Evolutionary conservation across 1,284 basidiomycete genomes (phyloP), one percentile per base, ranked within the genome.

Genomic region (Naganishia albida): DNA sequence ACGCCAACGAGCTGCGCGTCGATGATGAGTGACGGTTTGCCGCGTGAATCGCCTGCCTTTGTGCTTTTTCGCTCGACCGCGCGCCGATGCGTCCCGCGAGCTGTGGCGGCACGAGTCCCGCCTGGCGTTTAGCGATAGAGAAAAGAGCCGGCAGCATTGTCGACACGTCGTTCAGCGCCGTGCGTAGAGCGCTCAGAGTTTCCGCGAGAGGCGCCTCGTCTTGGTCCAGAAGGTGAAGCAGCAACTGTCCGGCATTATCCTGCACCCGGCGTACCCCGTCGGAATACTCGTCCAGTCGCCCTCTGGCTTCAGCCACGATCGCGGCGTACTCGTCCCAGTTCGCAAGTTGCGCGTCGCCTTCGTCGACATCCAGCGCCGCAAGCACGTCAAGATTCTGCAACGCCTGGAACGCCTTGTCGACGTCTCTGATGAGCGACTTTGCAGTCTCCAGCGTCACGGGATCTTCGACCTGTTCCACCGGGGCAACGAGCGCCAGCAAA

Each of bases 301-400:
- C 20, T 16, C 52, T 65, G 6, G 64, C 64, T 30, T 28, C 25
- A 4, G n/a, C 34, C 15, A 62, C 51, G 10, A 43, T 42, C 15
- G 7, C 13, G 2, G 34, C 15, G 48, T 65, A 65, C 40, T 38
- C 57, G 6, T 59, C 26, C 34, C 44, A 57, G 15, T 53, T 51
- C 49, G 23, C 40, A 16, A 43, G 43, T 7, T 48, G n/a, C 23
- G 52, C 6, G 23, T 39, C 40, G n/a, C 26, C 52, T 18, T 59
- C 46, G n/a, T 59, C 59, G 20, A 80, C 68, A 69, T 80, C 79
- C 51, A 80, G 69, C 7, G 67, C 68, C n/a, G 68, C 69, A 0
- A 77, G 77, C 10, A 80, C 71, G 65, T 80, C 78, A 39, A 79
- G 71, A 38, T 66, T 39, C 16, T 20, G 62, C 43, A 55, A 42